Evolutionary conservation across 2,329 filamentous ascomycete genomes (phyloP).

Genomic region (Microcera coccophila): DNA sequence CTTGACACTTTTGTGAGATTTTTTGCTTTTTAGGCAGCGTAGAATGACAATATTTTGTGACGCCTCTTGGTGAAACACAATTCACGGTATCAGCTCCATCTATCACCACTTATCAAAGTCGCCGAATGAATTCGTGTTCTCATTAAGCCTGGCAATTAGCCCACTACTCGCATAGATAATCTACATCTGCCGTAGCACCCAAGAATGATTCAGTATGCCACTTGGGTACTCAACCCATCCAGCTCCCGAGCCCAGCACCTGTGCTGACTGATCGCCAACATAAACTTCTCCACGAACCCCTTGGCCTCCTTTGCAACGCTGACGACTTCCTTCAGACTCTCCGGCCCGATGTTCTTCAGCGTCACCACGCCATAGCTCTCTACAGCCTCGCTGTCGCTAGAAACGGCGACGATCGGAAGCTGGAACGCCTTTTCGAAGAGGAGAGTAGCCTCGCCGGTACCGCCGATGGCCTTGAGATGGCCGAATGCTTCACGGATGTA

Average conservation of each 20-base stretch:
- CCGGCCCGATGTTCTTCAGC: conserved; percentile 48
- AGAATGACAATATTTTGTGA: no score
- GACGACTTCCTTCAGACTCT: conserved; percentile 58
- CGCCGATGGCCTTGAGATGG: conserved; percentile 75
- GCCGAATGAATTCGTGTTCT: no score
- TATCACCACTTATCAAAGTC: no score
- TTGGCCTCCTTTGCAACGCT: conserved; percentile 63
- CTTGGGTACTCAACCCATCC: conserved; percentile 61
- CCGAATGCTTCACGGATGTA: conserved; percentile 79
- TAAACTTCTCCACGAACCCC: conserved; percentile 68
- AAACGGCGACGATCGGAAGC: conserved; percentile 40
- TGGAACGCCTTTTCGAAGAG: conserved; percentile 52
- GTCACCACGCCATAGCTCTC: conserved; percentile 79
- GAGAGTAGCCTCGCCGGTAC: conserved; percentile 66
- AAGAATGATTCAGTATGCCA: conserved; percentile 75
- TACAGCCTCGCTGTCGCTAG: conserved; percentile 43
- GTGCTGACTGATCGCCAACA: conserved; percentile 66
- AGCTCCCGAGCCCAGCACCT: conserved; percentile 71
- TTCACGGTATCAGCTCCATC: no score
- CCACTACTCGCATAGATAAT: no score
- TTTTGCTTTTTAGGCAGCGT: no score
- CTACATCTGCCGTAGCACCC: no score
- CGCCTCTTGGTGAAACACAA: no score
- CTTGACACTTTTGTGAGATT: no score
- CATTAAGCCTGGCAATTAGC: no score